These are phyloP conservation scores for Corylus avellana DNA, from an alignment of 306 rosid species.

Conservation along the genomic window DNA sequence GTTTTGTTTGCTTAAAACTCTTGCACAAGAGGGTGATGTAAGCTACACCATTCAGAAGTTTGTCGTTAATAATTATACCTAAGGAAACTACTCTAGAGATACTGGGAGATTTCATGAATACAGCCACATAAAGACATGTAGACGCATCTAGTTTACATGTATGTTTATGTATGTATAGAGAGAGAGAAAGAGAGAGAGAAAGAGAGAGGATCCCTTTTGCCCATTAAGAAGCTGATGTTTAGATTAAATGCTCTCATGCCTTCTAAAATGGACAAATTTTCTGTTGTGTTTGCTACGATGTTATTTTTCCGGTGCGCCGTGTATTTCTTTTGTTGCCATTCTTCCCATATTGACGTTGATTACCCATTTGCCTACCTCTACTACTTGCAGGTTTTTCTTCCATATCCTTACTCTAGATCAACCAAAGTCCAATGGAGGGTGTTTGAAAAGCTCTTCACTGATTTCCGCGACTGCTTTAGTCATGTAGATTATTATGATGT, in stretches of 20 bases:
- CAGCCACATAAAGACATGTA: not conserved
- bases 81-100: not conserved
- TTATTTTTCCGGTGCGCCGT: not conserved
- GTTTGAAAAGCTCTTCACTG: conserved; percentile 85
- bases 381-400: conserved; percentile 67
- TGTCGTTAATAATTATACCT: not conserved
- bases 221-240: not conserved
- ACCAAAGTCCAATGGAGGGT: conserved; percentile 79
- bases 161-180: not conserved
- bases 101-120: not conserved
- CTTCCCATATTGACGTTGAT: not conserved
- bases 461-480: conserved; percentile 78
- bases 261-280: not conserved
- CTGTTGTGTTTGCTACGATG: not conserved
- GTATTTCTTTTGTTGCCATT: not conserved
- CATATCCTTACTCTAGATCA: conserved; percentile 68
- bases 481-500: conserved; percentile 63
- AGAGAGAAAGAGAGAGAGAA: not conserved
- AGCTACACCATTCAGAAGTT: conserved; percentile 27
- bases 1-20: conserved; percentile 60
- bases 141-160: not conserved
- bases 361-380: not conserved
- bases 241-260: not conserved
- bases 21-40: conserved; percentile 77
- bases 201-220: not conserved